Percentiles rank a stretch among this genome's conserved stretches.
These are phyloP conservation scores for Astrothelium macrocarpum DNA, from an alignment of 495 filamentous ascomycete genomes.

Conservation along the genomic window DNA sequence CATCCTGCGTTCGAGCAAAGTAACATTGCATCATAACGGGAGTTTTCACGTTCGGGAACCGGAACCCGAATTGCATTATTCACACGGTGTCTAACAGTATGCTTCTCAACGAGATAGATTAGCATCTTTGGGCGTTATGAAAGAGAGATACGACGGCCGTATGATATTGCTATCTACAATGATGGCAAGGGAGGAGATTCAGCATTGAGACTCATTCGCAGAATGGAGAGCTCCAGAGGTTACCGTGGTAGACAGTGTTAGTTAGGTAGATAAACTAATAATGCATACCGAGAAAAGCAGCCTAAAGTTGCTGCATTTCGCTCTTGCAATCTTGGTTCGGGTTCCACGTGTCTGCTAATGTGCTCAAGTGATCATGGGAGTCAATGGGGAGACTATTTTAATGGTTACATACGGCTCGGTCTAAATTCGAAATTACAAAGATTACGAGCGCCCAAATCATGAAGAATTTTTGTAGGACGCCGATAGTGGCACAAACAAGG, in stretches of 20 bases:
- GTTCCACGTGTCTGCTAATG: background rate
- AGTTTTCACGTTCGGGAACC: background rate
- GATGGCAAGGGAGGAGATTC: background rate
- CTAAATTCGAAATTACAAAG: too few species aligned
- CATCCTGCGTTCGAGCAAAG: background rate
- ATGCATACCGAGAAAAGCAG: background rate
- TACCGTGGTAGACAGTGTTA: background rate
- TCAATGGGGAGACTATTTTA: too few species aligned
- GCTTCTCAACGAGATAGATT: constrained; percentile 1
- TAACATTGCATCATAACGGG: constrained; percentile 1
- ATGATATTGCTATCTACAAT: background rate
- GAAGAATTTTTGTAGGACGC: too few species aligned
- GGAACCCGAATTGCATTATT: background rate
- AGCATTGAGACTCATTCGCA: background rate
- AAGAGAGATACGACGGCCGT: background rate
- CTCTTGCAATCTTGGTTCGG: background rate
- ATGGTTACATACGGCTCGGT: too few species aligned
- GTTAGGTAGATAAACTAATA: background rate
- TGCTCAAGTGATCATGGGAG: background rate
- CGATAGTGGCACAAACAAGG: too few species aligned
- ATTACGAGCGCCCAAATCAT: too few species aligned
- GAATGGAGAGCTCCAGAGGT: background rate
- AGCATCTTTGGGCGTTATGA: background rate
- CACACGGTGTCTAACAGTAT: background rate
- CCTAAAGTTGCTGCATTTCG: background rate